phyloP scores from a whole-genome alignment of 805 yeast genomes.

The Spathaspora gorwiae region DNA sequence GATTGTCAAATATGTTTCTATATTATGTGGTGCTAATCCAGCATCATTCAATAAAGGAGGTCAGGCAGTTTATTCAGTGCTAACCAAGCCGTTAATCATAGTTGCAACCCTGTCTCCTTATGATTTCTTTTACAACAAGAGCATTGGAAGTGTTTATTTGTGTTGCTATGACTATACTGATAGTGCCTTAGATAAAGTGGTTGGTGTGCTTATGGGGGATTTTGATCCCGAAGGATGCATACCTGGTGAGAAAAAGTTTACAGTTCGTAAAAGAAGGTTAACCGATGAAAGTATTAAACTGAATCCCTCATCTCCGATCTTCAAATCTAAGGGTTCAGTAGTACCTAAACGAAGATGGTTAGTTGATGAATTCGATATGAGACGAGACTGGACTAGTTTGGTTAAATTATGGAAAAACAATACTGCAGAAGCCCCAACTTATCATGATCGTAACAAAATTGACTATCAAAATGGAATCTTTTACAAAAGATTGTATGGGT shows the following conservation, averaged over 20 bases:
- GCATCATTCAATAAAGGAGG: slow-evolving; percentile 18
- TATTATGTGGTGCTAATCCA: slow-evolving; percentile 49
- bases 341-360: slow-evolving; percentile 46
- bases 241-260: slow-evolving; percentile 48
- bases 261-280: slow-evolving; percentile 19
- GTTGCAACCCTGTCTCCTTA: slow-evolving; percentile 63
- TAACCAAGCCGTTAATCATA: slow-evolving; percentile 49
- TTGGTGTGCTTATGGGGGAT: slow-evolving; percentile 51
- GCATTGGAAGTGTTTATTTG: slow-evolving; percentile 52
- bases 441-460: slow-evolving; percentile 12
- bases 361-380: slow-evolving; percentile 50
- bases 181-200: slow-evolving; percentile 46
- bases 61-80: slow-evolving; percentile 17
- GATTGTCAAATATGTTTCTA: slow-evolving; percentile 52
- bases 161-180: slow-evolving; percentile 60
- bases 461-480: slow-evolving; percentile 24
- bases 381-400: slow-evolving; percentile 49
- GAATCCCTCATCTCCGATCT: slow-evolving; percentile 3
- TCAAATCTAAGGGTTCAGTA: slow-evolving; percentile 9
- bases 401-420: slow-evolving; percentile 41
- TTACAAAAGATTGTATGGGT: slow-evolving; percentile 24
- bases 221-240: slow-evolving; percentile 48
- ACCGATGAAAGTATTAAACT: slow-evolving; percentile 9
- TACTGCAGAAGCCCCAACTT: slow-evolving; percentile 12
- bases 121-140: slow-evolving; percentile 53